A percentile compares a stretch with the other conserved stretches of the same genome.
These are phyloP conservation scores for Xylaria sp. DNA, from an alignment of 2,329 filamentous ascomycete genomes.

Conservation along the genomic window DNA sequence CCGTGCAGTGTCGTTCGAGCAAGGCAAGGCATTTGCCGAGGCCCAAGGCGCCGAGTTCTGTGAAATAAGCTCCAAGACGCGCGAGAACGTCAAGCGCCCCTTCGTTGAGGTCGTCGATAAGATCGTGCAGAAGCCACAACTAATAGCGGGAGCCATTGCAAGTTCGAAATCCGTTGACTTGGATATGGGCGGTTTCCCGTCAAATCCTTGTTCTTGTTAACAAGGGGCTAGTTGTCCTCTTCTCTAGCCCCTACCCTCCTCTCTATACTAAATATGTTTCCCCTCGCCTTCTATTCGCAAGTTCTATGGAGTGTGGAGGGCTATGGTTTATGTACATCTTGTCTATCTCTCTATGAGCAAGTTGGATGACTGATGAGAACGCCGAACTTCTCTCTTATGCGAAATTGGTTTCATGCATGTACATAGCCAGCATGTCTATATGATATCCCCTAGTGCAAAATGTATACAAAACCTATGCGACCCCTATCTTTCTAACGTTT, in stretches of 20 bases:
- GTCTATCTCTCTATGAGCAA: conserved; percentile 30
- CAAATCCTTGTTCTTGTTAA: conserved; percentile 38
- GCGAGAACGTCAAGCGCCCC: conserved; percentile 61
- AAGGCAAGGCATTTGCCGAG: conserved; percentile 59
- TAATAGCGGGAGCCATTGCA: conserved; percentile 50
- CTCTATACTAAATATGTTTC: neutral
- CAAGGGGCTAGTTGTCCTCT: neutral
- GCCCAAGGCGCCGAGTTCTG: conserved; percentile 60
- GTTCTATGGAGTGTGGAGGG: neutral
- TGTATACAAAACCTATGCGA: conserved; percentile 36
- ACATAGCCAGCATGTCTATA: conserved; percentile 39
- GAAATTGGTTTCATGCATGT: conserved; percentile 33
- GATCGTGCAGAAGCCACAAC: conserved; percentile 58
- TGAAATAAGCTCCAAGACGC: conserved; percentile 64
- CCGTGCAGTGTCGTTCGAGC: conserved; percentile 58
- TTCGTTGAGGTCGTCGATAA: conserved; percentile 63
- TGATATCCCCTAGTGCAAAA: conserved; percentile 45
- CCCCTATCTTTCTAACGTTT: neutral
- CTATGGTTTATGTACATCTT: conserved; percentile 4
- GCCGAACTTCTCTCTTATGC: conserved; percentile 35
- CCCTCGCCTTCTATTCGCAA: neutral
- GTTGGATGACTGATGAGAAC: conserved; percentile 26
- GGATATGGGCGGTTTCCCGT: conserved; percentile 43
- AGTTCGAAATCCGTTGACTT: conserved; percentile 44
- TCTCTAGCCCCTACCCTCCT: neutral